Evolutionary conservation across 768 basidiomycete genomes (phyloP).

Genomic region (Leccinum ochraceum): DNA sequence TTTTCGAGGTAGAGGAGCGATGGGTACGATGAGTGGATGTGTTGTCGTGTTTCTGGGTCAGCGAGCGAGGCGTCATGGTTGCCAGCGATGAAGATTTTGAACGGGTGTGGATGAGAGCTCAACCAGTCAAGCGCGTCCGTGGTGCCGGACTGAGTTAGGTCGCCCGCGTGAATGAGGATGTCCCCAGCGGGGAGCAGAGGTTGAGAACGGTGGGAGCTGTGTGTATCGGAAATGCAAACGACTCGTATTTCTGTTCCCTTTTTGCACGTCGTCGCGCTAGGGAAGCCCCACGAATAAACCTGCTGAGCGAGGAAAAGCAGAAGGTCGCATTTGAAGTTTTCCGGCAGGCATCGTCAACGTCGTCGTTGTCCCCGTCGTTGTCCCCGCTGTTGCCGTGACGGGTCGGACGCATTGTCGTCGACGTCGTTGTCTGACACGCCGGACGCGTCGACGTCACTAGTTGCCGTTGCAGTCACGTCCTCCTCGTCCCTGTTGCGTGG

Average conservation of each 20-base stretch:
- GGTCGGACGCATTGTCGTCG: too few relatives aligned
- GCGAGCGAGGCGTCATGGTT: constrained; percentile 12
- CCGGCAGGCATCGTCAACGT: not conserved
- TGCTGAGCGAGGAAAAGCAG: constrained; percentile 11
- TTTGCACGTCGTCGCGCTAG: not conserved
- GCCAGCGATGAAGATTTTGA: constrained; percentile 15
- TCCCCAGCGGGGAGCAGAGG: constrained; percentile 7
- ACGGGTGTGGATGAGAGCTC: constrained; percentile 8
- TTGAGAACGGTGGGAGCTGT: constrained; percentile 7
- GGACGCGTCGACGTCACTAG: too few relatives aligned
- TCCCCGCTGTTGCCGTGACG: too few relatives aligned
- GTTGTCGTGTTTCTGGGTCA: not conserved
- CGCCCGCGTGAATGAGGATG: constrained; percentile 11
- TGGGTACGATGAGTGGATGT: constrained; percentile 1
- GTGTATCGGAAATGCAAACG: constrained; percentile 13
- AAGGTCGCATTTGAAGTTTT: constrained; percentile 1
- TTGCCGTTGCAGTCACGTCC: too few relatives aligned
- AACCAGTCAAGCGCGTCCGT: constrained; percentile 9
- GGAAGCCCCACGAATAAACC: constrained; percentile 4
- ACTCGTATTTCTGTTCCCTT: not conserved
- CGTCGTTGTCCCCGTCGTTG: too few relatives aligned
- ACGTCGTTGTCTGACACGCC: too few relatives aligned
- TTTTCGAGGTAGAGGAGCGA: constrained; percentile 12
- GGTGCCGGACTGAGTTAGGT: constrained; percentile 9
- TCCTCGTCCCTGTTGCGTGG: too few relatives aligned